Evolutionary conservation across 2,329 filamentous ascomycete genomes (phyloP).

Genomic region (Alternaria solani): DNA sequence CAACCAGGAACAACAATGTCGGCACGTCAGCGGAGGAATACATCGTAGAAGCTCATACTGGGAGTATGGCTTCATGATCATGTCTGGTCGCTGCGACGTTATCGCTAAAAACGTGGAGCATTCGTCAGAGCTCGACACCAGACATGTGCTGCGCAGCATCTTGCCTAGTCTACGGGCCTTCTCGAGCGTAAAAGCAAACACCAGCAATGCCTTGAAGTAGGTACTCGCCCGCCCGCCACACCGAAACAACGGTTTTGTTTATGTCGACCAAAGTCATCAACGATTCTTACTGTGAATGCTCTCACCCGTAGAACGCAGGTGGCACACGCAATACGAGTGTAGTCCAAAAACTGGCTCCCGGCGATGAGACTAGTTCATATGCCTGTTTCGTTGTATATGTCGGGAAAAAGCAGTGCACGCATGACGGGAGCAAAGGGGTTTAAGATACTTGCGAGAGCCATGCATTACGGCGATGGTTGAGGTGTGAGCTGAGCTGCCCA

Average conservation of each 20-base stretch:
- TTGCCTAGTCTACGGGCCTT: neutral
- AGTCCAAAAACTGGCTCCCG: neutral
- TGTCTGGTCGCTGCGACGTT: neutral
- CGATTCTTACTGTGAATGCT: neutral
- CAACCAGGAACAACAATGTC: neutral
- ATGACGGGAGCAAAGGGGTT: neutral
- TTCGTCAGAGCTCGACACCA: neutral
- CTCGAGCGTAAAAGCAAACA: conserved; percentile 1
- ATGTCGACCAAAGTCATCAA: conserved; percentile 5
- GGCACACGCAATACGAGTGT: neutral
- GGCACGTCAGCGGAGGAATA: neutral
- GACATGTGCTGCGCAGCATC: neutral
- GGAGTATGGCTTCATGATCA: neutral
- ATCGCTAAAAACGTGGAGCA: neutral
- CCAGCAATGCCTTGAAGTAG: neutral
- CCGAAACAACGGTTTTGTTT: conserved; percentile 2
- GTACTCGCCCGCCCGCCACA: conserved; percentile 6
- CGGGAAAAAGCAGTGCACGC: conserved; percentile 4
- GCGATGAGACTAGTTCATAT: neutral
- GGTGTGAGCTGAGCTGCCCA: conserved; percentile 8
- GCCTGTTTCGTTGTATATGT: neutral
- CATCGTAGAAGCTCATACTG: neutral
- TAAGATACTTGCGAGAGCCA: conserved; percentile 5
- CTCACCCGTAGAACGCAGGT: conserved; percentile 1
- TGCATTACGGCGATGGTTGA: conserved; percentile 6